Evolutionary conservation across 2,329 filamentous ascomycete species (phyloP), one percentile per base, ranked within the genome.

Genomic region (Colletotrichum chlorophyti): DNA sequence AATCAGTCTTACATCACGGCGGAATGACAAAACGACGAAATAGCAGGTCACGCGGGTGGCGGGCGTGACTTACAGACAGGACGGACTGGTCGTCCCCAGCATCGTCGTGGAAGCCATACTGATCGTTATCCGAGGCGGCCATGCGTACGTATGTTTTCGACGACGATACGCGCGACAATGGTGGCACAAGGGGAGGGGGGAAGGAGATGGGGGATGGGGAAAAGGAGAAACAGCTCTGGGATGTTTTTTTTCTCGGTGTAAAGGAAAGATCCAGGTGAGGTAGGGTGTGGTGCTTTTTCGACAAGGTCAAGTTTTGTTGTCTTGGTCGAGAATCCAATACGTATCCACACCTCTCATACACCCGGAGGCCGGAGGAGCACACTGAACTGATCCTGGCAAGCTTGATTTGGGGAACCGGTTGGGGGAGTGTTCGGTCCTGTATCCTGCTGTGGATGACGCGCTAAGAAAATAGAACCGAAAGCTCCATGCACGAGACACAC

Each of bases 51-150:
- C 57, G 23, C 38, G 32, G 29, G 54, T 38, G 53, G 52, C 41
- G 31, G 53, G 23, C 51, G 23, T 60, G 53, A 62, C 63, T 65
- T 67, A 74, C 72, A 67, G 72, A 73, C 61, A 73, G 65, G 64
- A 81, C 76, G 60, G 79, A 79, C 70, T 76, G 76, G 65, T 81
- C 78, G 65, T 79, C 78, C 65, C 79, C 77, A 65, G 71, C 74
- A 68, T 80, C 79, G 57, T 79, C 76, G 50, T 75, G 70, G 68
- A 78, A 79, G 66, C 70, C 76, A 72, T 80, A 75, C 61, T 76
- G 73, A 27, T 60, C 57, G 65, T 74, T 71, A 65, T 79, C 76
- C 60, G 71, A 67, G 58, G 76, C 74, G 66, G 74, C 73, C 75
- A 78, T 78, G 70, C 62, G 62, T 58, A 55, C 57, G 53, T 58